Base-by-base conservation (phyloP, 306 rosid genomes). In the Mimosa pudica region DNA sequence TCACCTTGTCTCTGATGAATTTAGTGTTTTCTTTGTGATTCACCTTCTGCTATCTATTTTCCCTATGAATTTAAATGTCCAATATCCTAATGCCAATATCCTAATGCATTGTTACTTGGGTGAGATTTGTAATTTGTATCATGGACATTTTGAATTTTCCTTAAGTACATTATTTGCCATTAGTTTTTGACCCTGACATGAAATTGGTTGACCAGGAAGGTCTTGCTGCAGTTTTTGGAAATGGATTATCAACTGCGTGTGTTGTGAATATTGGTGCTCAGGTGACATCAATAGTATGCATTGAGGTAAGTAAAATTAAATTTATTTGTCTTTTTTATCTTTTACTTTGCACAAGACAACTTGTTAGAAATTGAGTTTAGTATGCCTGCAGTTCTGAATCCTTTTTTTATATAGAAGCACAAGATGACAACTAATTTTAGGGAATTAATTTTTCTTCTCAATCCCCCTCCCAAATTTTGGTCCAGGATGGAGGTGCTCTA, bases 171-270 rank as follows among this genome's bases (percentile, higher is more conserved):
- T n/a, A 17, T 68, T 83, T 66, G 52, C 76, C 75, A 48, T 30
- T 66, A 66, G 49, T 54, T 57, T 72, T 82, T 84, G 77, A 77
- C 68, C 77, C 35, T 67, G 55, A 79, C 85, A 49, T 67, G 81
- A 76, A 71, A 72, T 80, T 83, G 79, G 68, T 70, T 90, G 90
- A 73, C 58, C 90, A 95, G 98, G 98, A 95, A 87, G 98, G 98
- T 80, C 88, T 93, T 76, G 99, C 99, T 75, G 97, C 98, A 60
- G 89, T 93, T 82, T 95, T 95, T 45, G 99, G 99, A 79, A 95
- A 90, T 86, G 99, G 99, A 77, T 83, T 93, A 79, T 95, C 98
- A 79, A 93, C 98, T 14, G 95, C 98, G 38, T 95, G 99, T 84
- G 90, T 91, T 71, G 97, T 93, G 71, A 93, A 88, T 81, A 90